A percentile compares a stretch with the other conserved stretches of the same genome.
phyloP scores from a whole-genome alignment of 371 early-diverging fungal species.

The Nematocida sp. region DNA sequence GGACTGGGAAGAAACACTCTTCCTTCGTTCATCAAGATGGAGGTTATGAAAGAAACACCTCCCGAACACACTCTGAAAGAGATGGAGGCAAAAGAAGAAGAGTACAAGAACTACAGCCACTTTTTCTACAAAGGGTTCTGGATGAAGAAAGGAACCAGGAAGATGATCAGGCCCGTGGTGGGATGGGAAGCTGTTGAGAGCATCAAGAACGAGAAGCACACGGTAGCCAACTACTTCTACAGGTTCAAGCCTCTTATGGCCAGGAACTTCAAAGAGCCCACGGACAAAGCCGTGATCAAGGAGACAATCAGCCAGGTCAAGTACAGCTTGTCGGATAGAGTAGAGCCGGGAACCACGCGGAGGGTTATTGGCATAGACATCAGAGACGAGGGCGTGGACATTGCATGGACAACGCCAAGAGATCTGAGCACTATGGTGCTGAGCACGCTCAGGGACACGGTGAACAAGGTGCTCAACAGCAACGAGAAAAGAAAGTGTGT shows the following conservation, averaged over 20 bases:
- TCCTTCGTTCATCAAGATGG: conserved; percentile 84
- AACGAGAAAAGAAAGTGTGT: conserved; percentile 75
- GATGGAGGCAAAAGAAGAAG: conserved; percentile 72
- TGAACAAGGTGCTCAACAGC: conserved; percentile 67
- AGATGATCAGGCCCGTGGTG: conserved; percentile 31
- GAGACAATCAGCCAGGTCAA: conserved; percentile 35
- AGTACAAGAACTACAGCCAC: conserved; percentile 64
- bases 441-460: conserved; percentile 41
- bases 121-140: conserved; percentile 52
- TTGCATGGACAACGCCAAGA: conserved; percentile 42
- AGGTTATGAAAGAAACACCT: conserved; percentile 70
- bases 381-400: conserved; percentile 7
- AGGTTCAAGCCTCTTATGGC: conserved; percentile 49
- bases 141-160: conserved; percentile 4
- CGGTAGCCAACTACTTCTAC: conserved; percentile 36
- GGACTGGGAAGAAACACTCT: conserved; percentile 88
- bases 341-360: not conserved
- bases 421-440: conserved; percentile 54
- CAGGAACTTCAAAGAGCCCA: not conserved
- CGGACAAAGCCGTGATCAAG: conserved; percentile 15
- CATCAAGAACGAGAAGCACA: conserved; percentile 31
- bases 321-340: conserved; percentile 13
- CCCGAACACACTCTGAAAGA: conserved; percentile 83
- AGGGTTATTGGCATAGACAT: conserved; percentile 24
- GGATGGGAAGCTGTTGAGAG: conserved; percentile 49